These are phyloP conservation scores for Stagonosporopsis cucurbitacearum DNA, from an alignment of 2,329 filamentous ascomycete species.

Conservation along the genomic window DNA sequence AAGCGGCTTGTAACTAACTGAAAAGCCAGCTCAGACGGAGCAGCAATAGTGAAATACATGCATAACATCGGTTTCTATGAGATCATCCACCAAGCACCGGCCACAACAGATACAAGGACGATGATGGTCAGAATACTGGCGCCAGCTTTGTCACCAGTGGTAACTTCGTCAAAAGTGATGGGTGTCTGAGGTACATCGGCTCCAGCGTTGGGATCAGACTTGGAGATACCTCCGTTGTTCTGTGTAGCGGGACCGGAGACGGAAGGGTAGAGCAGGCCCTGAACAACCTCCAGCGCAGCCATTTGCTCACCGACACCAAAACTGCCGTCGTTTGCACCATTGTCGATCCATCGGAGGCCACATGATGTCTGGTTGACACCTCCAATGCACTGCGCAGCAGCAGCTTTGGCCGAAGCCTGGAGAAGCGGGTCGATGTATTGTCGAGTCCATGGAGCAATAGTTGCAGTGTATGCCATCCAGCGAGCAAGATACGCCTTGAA, in stretches of 20 bases:
- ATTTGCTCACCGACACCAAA: conserved; percentile 66
- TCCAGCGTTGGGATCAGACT: conserved; percentile 55
- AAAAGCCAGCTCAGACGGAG: background rate
- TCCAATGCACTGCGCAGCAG: conserved; percentile 62
- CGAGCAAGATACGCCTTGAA: conserved; percentile 55
- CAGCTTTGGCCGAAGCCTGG: conserved; percentile 61
- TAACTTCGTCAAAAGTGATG: conserved; percentile 50
- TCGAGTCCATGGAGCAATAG: conserved; percentile 48
- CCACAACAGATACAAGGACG: conserved; percentile 61
- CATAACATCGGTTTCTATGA: conserved; percentile 27
- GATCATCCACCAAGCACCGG: conserved; percentile 63
- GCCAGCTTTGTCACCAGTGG: conserved; percentile 69
- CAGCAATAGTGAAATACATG: background rate
- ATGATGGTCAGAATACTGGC: conserved; percentile 70
- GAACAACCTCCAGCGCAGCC: conserved; percentile 62
- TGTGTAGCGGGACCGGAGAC: conserved; percentile 53
- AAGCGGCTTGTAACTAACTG: background rate
- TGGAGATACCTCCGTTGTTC: conserved; percentile 59
- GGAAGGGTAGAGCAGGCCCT: conserved; percentile 51
- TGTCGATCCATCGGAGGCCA: conserved; percentile 54
- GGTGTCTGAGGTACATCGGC: conserved; percentile 39
- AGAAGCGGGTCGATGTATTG: conserved; percentile 59
- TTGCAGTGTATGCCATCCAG: conserved; percentile 52
- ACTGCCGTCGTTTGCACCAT: conserved; percentile 54
- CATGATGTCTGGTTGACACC: conserved; percentile 55